These are phyloP conservation scores for Galerina sulciceps DNA, from an alignment of 768 basidiomycete species.

Conservation along the genomic window DNA sequence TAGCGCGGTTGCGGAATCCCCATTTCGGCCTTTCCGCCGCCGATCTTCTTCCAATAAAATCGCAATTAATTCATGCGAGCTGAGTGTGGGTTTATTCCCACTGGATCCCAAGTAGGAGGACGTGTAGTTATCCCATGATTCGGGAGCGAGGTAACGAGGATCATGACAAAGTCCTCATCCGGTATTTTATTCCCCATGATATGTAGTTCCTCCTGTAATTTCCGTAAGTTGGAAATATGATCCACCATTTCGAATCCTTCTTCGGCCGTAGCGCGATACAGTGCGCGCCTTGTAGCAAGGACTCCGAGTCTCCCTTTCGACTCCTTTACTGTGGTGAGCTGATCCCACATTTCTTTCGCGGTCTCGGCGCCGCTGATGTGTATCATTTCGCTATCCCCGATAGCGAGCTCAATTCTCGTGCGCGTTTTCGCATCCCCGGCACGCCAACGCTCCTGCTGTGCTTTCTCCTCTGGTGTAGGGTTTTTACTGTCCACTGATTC, in stretches of 20 bases:
- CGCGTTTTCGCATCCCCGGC: slow-evolving; percentile 23
- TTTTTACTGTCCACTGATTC: slow-evolving; percentile 15
- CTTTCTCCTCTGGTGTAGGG: slow-evolving; percentile 16
- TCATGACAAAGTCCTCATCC: slow-evolving; percentile 35
- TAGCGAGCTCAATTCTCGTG: slow-evolving; percentile 23
- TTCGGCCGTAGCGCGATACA: slow-evolving; percentile 25
- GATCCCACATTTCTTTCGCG: slow-evolving; percentile 28
- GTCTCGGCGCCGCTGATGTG: slow-evolving; percentile 26
- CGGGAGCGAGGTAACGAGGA: slow-evolving; percentile 33
- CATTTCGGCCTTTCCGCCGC: slow-evolving; percentile 6
- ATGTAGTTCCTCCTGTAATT: slow-evolving; percentile 29
- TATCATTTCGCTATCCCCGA: slow-evolving; percentile 27
- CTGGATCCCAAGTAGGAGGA: slow-evolving; percentile 24
- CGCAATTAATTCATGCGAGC: slow-evolving; percentile 25
- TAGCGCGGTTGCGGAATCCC: neutral
- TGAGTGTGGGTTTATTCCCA: slow-evolving; percentile 17
- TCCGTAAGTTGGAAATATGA: slow-evolving; percentile 26
- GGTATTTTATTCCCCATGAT: slow-evolving; percentile 23
- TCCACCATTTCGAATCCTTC: slow-evolving; percentile 30
- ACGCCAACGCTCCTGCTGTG: slow-evolving; percentile 14
- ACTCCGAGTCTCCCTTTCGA: slow-evolving; percentile 25
- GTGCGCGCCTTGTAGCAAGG: slow-evolving; percentile 19
- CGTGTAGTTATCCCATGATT: slow-evolving; percentile 30
- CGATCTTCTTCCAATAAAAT: slow-evolving; percentile 22
- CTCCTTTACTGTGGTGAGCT: slow-evolving; percentile 29